Evolutionary conservation across 1,284 basidiomycete genomes (phyloP).

Genomic region (Prillingera fragicola): DNA sequence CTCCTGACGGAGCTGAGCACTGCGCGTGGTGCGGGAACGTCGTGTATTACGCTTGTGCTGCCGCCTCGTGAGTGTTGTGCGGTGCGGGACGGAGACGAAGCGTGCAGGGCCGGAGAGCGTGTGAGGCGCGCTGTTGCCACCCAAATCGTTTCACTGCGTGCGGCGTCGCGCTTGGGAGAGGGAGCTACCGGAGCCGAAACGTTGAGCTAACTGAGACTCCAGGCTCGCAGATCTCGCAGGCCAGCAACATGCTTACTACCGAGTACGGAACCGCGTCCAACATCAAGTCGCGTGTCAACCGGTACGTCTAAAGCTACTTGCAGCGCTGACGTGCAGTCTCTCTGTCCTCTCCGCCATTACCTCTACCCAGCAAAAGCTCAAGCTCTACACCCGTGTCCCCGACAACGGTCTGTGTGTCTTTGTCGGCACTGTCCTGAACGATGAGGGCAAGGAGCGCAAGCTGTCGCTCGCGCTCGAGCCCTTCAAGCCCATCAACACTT

Average conservation of each 20-base stretch:
- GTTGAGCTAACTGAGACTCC: slow-evolving; percentile 8
- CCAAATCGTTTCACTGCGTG: neutral
- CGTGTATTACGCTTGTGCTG: slow-evolving; percentile 97
- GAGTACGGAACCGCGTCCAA: slow-evolving; percentile 98
- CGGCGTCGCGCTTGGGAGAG: too few species aligned
- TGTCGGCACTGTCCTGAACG: slow-evolving; percentile 94
- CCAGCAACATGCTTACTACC: slow-evolving; percentile 91
- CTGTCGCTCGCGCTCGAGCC: slow-evolving; percentile 97
- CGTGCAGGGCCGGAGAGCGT: too few species aligned
- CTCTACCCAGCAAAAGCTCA: slow-evolving; percentile 96
- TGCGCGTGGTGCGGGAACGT: slow-evolving; percentile 93
- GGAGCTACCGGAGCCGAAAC: neutral
- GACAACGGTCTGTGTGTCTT: slow-evolving; percentile 96
- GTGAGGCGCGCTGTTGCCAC: neutral
- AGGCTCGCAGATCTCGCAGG: slow-evolving; percentile 89
- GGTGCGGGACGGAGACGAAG: too few species aligned
- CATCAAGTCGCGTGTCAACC: slow-evolving; percentile 99
- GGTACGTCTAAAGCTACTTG: slow-evolving; percentile 43
- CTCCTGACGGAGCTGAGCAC: slow-evolving; percentile 91
- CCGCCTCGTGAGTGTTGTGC: slow-evolving; percentile 65
- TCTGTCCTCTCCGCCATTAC: slow-evolving; percentile 98
- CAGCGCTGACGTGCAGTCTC: slow-evolving; percentile 49
- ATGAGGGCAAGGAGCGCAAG: slow-evolving; percentile 99
- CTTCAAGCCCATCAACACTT: slow-evolving; percentile 98
- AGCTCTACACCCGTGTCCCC: slow-evolving; percentile 92